phyloP scores from a whole-genome alignment of 768 basidiomycete genomes.

The Mycena alexandri region DNA sequence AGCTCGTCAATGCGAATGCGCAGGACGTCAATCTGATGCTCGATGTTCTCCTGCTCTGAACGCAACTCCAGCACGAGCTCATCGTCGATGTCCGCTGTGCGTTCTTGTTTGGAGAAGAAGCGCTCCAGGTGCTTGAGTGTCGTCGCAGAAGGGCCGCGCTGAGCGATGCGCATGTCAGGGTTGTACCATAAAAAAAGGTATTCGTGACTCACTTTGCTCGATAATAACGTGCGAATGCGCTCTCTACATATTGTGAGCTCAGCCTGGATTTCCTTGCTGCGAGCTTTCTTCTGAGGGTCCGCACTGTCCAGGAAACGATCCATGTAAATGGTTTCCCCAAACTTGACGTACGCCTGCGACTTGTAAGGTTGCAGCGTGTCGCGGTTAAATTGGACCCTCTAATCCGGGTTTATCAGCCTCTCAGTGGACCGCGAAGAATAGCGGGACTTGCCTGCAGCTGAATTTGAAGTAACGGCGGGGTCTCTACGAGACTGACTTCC shows the following conservation, averaged over 20 bases:
- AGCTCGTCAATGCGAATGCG: slow-evolving; percentile 63
- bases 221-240: slow-evolving; percentile 73
- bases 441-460: slow-evolving; percentile 84
- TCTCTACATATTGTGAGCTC: slow-evolving; percentile 75
- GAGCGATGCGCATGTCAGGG: slow-evolving; percentile 4
- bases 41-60: slow-evolving; percentile 65
- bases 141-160: slow-evolving; percentile 74
- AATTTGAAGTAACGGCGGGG: slow-evolving; percentile 93
- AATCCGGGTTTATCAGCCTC: background rate
- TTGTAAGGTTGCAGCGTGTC: slow-evolving; percentile 94
- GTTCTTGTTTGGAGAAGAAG: slow-evolving; percentile 67
- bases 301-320: slow-evolving; percentile 91
- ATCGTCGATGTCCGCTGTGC: slow-evolving; percentile 64
- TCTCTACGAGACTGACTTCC: slow-evolving; percentile 87
- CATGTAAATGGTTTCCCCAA: slow-evolving; percentile 88
- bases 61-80: slow-evolving; percentile 66
- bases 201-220: slow-evolving; percentile 70
- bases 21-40: slow-evolving; percentile 68
- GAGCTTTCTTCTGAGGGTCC: slow-evolving; percentile 76
- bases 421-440: too few relatives aligned
- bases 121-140: slow-evolving; percentile 68
- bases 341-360: slow-evolving; percentile 95
- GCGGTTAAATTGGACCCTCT: slow-evolving; percentile 96
- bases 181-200: slow-evolving; percentile 4
- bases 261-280: slow-evolving; percentile 76